These are phyloP conservation scores for Citrus mangshanensis DNA, from an alignment of 345 rosid genomes.

Conservation along the genomic window DNA sequence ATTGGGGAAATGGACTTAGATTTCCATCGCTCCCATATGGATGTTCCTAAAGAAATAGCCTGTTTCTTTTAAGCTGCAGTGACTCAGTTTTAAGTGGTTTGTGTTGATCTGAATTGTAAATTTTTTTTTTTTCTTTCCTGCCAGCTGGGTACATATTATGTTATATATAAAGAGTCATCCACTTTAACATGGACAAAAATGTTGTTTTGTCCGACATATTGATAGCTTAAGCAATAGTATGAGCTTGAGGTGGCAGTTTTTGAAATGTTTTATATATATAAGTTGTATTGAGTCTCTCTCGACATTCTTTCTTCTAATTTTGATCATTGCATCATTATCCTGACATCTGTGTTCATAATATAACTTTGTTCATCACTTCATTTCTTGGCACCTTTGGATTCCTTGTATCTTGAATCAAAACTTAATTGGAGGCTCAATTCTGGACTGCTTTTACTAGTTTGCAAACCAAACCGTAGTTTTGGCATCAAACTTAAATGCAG, in stretches of 20 bases:
- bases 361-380: neutral
- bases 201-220: constrained; percentile 14
- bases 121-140: constrained; percentile 28
- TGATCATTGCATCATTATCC: neutral
- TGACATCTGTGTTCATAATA: neutral
- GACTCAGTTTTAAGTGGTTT: constrained; percentile 22
- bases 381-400: neutral
- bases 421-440: neutral
- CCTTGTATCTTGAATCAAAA: neutral
- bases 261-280: neutral
- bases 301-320: neutral
- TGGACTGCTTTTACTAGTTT: neutral
- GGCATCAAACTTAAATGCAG: neutral
- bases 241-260: neutral
- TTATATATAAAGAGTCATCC: constrained; percentile 34
- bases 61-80: constrained; percentile 23
- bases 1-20: constrained; percentile 22
- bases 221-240: neutral
- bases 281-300: neutral
- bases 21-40: constrained; percentile 18
- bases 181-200: constrained; percentile 24
- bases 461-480: neutral
- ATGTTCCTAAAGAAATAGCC: constrained; percentile 30
- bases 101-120: constrained; percentile 39
- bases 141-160: constrained; percentile 25